Conservation (phyloP, 192 early-diverging fungal species). For the Gryganskiella cystojenkinii region DNA sequence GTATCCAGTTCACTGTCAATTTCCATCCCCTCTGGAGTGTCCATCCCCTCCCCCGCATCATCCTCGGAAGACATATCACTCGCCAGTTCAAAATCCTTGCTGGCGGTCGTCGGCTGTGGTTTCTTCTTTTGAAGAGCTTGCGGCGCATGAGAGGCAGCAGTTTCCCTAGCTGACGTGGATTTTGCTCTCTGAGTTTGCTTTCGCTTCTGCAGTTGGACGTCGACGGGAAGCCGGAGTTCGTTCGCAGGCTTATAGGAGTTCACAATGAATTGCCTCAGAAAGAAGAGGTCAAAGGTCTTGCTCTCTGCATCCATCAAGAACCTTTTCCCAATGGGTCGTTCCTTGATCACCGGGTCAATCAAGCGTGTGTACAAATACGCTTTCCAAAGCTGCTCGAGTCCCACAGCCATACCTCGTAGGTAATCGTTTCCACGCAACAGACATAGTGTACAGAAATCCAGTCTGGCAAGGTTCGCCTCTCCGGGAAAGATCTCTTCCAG, state of each 20-base stretch:
- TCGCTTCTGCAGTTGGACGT: not conserved
- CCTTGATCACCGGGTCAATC: constrained; percentile 21
- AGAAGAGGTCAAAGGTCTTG: constrained; percentile 47
- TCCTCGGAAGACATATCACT: not conserved
- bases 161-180: not conserved
- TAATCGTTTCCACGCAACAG: constrained; percentile 53
- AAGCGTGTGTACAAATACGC: constrained; percentile 36
- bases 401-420: constrained; percentile 18
- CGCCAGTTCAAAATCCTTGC: constrained; percentile 1
- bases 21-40: not conserved
- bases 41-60: not conserved
- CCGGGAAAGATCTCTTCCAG: constrained; percentile 40
- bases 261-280: constrained; percentile 30
- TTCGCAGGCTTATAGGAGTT: constrained; percentile 22
- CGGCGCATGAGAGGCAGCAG: not conserved
- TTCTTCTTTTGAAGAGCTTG: not conserved
- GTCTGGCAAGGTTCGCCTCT: constrained; percentile 23
- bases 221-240: not conserved
- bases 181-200: not conserved
- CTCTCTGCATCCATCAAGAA: constrained; percentile 36
- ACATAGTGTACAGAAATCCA: constrained; percentile 48
- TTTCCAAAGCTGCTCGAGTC: constrained; percentile 37
- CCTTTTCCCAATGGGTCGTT: not conserved
- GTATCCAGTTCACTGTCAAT: constrained; percentile 8
- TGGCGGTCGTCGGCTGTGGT: constrained; percentile 14